Evolutionary conservation across 179 eudicot species (phyloP).

Genomic region (Amaranthus tricolor): DNA sequence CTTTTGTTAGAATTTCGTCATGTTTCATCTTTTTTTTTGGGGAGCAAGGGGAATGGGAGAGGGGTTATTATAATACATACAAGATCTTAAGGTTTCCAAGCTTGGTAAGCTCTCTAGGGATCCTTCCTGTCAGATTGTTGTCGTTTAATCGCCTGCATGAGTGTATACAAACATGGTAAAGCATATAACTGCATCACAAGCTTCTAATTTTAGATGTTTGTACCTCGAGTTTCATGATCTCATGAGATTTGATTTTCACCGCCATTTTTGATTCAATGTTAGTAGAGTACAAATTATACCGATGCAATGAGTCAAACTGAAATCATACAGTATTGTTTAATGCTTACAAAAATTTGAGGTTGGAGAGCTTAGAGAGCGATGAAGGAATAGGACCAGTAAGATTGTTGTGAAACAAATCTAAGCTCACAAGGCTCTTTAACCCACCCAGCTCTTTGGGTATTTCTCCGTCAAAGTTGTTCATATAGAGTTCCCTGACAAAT

Average conservation of each 20-base stretch:
- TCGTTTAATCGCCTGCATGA: constrained; percentile 52
- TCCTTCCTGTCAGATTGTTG: constrained; percentile 63
- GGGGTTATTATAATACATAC: constrained; percentile 28
- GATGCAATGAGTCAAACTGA: background rate
- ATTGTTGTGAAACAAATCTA: constrained; percentile 65
- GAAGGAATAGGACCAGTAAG: constrained; percentile 65
- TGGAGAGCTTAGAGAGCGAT: constrained; percentile 52
- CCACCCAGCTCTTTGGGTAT: constrained; percentile 64
- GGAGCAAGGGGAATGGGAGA: background rate
- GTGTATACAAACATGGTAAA: background rate
- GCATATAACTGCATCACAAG: background rate
- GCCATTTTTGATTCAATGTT: background rate
- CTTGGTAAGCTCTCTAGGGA: constrained; percentile 65
- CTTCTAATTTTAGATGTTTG: background rate
- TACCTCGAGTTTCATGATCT: background rate
- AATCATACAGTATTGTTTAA: background rate
- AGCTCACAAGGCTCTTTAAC: constrained; percentile 63
- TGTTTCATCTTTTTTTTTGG: background rate
- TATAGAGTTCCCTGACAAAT: constrained; percentile 58
- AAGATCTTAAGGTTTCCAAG: constrained; percentile 64
- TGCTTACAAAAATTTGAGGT: constrained; percentile 63
- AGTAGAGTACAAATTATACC: background rate
- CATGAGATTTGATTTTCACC: background rate
- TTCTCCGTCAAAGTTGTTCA: constrained; percentile 59
- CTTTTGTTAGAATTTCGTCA: background rate